Percentiles rank a stretch among this genome's conserved stretches.
Evolutionary conservation across 306 rosid genomes (phyloP).

Genomic region (Inga laurina): DNA sequence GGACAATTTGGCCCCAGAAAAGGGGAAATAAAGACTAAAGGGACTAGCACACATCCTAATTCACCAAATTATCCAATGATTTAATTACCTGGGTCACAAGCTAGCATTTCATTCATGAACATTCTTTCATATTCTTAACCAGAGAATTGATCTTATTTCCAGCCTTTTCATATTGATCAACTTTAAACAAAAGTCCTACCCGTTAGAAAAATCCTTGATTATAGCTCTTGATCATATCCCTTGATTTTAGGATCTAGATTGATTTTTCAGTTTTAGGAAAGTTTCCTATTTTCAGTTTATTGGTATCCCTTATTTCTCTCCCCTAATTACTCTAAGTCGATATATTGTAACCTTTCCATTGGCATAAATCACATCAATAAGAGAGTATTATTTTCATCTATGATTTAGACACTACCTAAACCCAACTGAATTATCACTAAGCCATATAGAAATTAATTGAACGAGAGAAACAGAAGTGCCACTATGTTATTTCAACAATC

Average conservation of each 20-base stretch:
- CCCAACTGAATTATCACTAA: slow-evolving; percentile 1
- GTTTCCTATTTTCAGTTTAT: too few species aligned
- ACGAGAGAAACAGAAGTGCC: slow-evolving; percentile 2
- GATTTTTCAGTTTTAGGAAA: too few species aligned
- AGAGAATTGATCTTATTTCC: not conserved
- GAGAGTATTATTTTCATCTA: too few species aligned
- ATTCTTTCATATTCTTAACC: slow-evolving; percentile 12
- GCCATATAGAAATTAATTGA: not conserved
- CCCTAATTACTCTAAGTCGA: too few species aligned
- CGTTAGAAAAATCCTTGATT: too few species aligned
- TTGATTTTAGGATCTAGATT: too few species aligned
- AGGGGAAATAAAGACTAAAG: not conserved
- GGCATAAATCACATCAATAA: too few species aligned
- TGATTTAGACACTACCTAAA: too few species aligned
- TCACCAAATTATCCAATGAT: slow-evolving; percentile 5
- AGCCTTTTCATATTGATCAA: slow-evolving; percentile 4
- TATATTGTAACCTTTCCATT: too few species aligned
- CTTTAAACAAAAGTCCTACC: not conserved
- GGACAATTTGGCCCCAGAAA: not conserved
- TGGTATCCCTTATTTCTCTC: too few species aligned
- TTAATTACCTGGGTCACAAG: slow-evolving; percentile 10
- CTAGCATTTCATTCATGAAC: not conserved
- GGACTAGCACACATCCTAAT: not conserved
- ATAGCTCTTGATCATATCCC: too few species aligned
- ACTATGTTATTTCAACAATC: not conserved